Evolutionary conservation across 2,329 filamentous ascomycete genomes (phyloP).

Genomic region (Scedosporium aurantiacum): DNA sequence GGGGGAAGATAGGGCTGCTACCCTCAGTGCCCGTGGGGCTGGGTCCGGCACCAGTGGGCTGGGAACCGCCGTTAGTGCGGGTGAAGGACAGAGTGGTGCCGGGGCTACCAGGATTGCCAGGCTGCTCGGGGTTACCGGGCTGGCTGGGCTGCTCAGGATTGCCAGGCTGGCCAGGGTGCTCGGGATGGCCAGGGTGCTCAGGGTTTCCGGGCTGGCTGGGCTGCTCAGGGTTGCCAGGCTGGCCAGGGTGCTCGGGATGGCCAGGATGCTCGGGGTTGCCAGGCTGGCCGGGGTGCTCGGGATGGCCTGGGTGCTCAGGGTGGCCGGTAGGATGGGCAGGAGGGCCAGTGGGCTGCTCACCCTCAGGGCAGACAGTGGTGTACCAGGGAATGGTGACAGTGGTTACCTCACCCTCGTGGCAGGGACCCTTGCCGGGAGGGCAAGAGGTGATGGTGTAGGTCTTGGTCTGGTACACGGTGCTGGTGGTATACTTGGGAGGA

Average conservation of each 20-base stretch:
- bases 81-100: not conserved
- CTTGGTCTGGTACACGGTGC: conserved; percentile 17
- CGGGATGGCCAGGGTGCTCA: not conserved
- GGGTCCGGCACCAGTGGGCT: not conserved
- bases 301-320: not conserved
- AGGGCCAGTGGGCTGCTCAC: not conserved
- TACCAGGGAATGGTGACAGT: conserved; percentile 15
- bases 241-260: not conserved
- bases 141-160: not conserved
- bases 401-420: conserved; percentile 19
- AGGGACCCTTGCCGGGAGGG: conserved; percentile 17
- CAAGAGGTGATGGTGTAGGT: conserved; percentile 22
- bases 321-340: conserved; percentile 1
- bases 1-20: not conserved
- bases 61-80: not conserved
- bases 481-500: conserved; percentile 14
- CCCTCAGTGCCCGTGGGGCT: not conserved
- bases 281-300: not conserved
- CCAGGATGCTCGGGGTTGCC: not conserved
- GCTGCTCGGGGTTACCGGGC: not conserved
- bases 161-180: not conserved
- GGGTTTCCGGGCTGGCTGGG: not conserved
- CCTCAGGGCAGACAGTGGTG: conserved; percentile 32
- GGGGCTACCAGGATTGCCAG: not conserved
- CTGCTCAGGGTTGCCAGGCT: not conserved